Evolutionary conservation across 257 asterid species (phyloP), one percentile per base, ranked within the genome.

Genomic region (Fraxinus americana): DNA sequence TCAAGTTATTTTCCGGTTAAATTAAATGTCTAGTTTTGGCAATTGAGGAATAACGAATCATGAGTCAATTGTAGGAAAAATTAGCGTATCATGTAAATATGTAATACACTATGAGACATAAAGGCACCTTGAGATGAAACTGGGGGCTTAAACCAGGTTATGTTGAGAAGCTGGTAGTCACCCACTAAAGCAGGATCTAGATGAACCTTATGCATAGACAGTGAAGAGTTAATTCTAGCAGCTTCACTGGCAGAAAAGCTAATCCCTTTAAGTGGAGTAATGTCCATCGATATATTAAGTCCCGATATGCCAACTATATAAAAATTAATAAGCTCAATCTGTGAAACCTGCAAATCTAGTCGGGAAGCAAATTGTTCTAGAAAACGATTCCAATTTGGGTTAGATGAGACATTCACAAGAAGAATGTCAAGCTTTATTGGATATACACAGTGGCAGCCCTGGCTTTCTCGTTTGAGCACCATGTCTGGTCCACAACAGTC

Each of bases 231-330:
- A 84, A 94, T 90, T 73, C 81, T 79, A 76, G 89, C 82, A 81
- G 92, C 96, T 80, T 92, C 95, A 30, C 50, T 83, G 79, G 89
- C 86, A 57, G 98, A 86, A 85, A 94, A 92, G 76, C 91, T 85
- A 78, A 92, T 63, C 65, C 93, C 98, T 74, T 80, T 86, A 72
- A 85, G 88, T 39, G 99, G 99, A 78, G 92, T 90, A 71, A 94
- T 81, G 82, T 92, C 97, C 99, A 94, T 94, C 10, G 99, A 94
- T 84, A 94, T 92, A 88, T 94, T 92, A 79, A 94, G 97, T 72
- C 90, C 90, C 50, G 95, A 88, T 82, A 88, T 75, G 77, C 90
- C 85, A 80, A 94, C 90, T 79, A 92, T 72, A 79, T 92, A 94
- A 84, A 94, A 92, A 88, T 94, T 90, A 75, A 92, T 89, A 73